Evolutionary conservation across 352 stramenopile genomes (phyloP).

Genomic region (Blastocystis sp.): DNA sequence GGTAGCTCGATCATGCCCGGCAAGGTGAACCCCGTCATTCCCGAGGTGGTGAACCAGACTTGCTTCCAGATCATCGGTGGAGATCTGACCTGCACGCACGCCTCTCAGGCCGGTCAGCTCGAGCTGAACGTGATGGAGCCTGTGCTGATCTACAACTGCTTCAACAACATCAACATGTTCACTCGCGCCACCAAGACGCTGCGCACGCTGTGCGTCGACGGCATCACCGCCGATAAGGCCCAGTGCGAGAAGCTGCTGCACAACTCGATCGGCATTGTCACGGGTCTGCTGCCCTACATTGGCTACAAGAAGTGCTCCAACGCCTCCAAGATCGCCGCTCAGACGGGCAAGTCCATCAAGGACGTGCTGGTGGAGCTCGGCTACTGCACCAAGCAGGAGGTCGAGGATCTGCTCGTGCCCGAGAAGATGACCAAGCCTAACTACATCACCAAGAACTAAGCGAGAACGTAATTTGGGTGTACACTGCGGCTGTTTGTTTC

Average conservation of each 20-base stretch:
- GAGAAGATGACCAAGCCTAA: slow-evolving; percentile 69
- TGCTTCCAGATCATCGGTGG: neutral
- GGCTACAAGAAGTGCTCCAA: slow-evolving; percentile 47
- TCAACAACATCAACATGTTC: slow-evolving; percentile 32
- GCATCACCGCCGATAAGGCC: slow-evolving; percentile 63
- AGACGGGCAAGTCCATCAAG: slow-evolving; percentile 65
- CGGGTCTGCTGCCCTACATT: no score
- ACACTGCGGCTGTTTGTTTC: no score
- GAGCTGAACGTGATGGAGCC: no score
- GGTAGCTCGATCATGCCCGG: no score
- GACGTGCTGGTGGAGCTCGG: slow-evolving; percentile 58
- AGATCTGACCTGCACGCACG: slow-evolving; percentile 38
- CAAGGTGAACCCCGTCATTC: no score
- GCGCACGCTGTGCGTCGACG: slow-evolving; percentile 59
- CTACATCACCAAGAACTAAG: slow-evolving; percentile 53
- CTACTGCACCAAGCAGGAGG: slow-evolving; percentile 59
- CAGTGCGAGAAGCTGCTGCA: slow-evolving; percentile 61
- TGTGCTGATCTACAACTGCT: no score
- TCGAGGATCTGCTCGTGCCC: slow-evolving; percentile 60
- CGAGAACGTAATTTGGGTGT: neutral
- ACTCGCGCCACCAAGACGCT: slow-evolving; percentile 64
- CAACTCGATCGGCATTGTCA: slow-evolving; percentile 49
- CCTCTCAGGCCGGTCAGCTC: neutral
- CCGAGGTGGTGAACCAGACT: no score
- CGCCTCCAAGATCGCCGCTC: slow-evolving; percentile 49